Conservation (phyloP, 1,139 yeast species). For the Pichia sp. region DNA sequence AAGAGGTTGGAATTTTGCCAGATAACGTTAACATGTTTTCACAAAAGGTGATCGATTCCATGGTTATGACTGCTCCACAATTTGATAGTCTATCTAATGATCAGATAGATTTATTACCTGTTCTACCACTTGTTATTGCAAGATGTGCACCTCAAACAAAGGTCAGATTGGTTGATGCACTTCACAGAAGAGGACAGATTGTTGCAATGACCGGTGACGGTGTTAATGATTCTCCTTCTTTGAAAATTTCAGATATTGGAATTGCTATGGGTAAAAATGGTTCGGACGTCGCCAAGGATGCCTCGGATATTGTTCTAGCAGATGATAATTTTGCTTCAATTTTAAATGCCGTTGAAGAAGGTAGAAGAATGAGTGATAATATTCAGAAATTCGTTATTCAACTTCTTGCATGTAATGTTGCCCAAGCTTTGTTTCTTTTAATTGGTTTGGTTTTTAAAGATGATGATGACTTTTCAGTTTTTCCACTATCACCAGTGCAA, state of each 20-base stretch:
- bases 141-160: constrained; percentile 85
- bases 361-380: constrained; percentile 75
- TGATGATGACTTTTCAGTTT: constrained; percentile 54
- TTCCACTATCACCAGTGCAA: constrained; percentile 76
- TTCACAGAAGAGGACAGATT: constrained; percentile 65
- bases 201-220: constrained; percentile 91
- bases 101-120: constrained; percentile 64
- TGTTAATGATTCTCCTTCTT: constrained; percentile 78
- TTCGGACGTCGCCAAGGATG: constrained; percentile 79
- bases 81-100: constrained; percentile 63
- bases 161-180: constrained; percentile 78
- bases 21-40: constrained; percentile 60
- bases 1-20: constrained; percentile 81
- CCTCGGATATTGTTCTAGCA: constrained; percentile 67
- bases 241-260: constrained; percentile 79
- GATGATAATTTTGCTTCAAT: constrained; percentile 79
- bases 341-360: constrained; percentile 75
- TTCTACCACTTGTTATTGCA: constrained; percentile 74
- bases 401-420: constrained; percentile 72
- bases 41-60: constrained; percentile 54
- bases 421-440: constrained; percentile 68
- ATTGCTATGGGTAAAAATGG: constrained; percentile 86
- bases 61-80: constrained; percentile 75
- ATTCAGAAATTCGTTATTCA: constrained; percentile 82
- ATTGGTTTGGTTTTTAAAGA: constrained; percentile 71